phyloP scores from a whole-genome alignment of 176 grass and related monocot genomes.

The Elymus sibiricus region DNA sequence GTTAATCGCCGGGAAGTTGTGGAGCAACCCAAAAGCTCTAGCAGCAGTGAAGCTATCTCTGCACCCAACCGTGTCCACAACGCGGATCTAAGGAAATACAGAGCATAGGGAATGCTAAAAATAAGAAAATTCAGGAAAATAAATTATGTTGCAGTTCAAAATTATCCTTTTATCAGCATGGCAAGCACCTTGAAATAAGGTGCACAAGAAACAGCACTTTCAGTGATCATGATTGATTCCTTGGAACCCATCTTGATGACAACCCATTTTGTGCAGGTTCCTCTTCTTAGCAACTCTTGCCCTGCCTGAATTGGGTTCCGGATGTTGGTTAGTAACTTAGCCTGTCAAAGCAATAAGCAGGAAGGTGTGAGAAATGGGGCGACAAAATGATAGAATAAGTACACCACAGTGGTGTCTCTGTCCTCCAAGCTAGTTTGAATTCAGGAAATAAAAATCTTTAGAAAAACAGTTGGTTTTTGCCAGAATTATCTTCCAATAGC shows the following conservation, averaged over 20 bases:
- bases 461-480: not conserved
- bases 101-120: slow-evolving; percentile 8
- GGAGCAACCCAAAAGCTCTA: slow-evolving; percentile 86
- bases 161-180: slow-evolving; percentile 5
- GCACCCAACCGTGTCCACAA: slow-evolving; percentile 92
- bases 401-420: not conserved
- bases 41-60: slow-evolving; percentile 92
- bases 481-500: no score
- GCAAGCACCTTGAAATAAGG: no score
- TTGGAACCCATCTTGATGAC: no score
- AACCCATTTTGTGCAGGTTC: no score
- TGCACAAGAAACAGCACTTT: no score
- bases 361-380: no score
- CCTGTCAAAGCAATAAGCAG: no score
- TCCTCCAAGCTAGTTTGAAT: not conserved
- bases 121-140: not conserved
- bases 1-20: slow-evolving; percentile 52
- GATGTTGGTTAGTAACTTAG: no score
- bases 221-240: no score
- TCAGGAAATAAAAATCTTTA: not conserved
- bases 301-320: no score
- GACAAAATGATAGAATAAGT: no score
- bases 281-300: no score
- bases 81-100: slow-evolving; percentile 43
- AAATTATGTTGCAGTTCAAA: not conserved